These are phyloP conservation scores for Paraglomus brasilianum DNA, from an alignment of 192 early-diverging fungal genomes.

Conservation along the genomic window DNA sequence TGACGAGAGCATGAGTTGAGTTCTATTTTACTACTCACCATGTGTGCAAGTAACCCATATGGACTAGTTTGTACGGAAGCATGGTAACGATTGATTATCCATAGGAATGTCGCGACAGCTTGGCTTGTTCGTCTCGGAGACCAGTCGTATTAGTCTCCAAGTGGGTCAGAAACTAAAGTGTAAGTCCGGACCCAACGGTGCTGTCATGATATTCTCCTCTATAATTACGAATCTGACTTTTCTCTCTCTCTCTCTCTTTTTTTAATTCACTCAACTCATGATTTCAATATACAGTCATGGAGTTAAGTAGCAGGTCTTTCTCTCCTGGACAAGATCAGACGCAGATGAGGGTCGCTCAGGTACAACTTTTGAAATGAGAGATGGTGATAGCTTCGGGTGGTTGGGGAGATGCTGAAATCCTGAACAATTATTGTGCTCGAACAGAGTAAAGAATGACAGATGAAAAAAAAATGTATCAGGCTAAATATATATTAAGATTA, in stretches of 20 bases:
- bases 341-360: background rate
- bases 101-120: slow-evolving; percentile 27
- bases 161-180: background rate
- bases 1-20: slow-evolving; percentile 23
- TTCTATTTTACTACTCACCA: background rate
- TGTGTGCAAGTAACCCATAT: background rate
- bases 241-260: background rate
- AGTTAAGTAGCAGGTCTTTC: slow-evolving; percentile 3
- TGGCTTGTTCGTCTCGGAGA: slow-evolving; percentile 18
- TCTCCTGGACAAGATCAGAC: slow-evolving; percentile 12
- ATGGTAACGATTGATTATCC: background rate
- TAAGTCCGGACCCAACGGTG: background rate
- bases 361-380: background rate
- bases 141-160: slow-evolving; percentile 5
- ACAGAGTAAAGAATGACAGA: too few species aligned
- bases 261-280: too few species aligned
- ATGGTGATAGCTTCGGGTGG: too few species aligned
- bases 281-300: background rate
- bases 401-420: too few species aligned
- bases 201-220: background rate
- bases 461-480: too few species aligned
- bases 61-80: background rate
- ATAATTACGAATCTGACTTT: background rate
- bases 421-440: too few species aligned
- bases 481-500: too few species aligned